Evolutionary conservation across 306 rosid species (phyloP), one percentile per base, ranked within the genome.

Genomic region (Begonia masoniana): DNA sequence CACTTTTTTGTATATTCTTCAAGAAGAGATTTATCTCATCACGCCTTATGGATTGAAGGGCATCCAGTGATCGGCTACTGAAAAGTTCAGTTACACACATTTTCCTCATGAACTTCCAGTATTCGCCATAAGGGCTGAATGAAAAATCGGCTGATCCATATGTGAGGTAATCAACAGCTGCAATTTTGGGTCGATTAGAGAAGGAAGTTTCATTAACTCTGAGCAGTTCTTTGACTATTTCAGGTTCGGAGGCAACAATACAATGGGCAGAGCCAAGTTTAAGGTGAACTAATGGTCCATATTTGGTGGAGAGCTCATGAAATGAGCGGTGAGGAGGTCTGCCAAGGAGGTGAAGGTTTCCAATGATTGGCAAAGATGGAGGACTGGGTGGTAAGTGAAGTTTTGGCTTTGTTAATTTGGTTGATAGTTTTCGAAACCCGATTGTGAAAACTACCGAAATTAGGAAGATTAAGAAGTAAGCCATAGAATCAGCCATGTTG

Each of bases 101-200:
- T 41, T 68, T 77, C 69, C 67, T 80, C 72, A 73, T 51, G 79
- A 84, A 73, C 67, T 70, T 77, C 84, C 84, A 80, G 4, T 62
- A 70, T 2, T 56, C 66, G 41, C 81, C 83, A 56, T 64, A 62
- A 2, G 75, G 75, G 0, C 71, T 76, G 15, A 71, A 65, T 4
- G 68, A 9, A 54, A 74, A 76, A 52, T 60, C 70, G 15, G 59
- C 56, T 47, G 70, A 56, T 2, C 71, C 78, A 7, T 70, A 71
- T 8, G 76, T 61, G 9, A 71, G 61, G 41, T 71, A 71, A 21
- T 71, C 50, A 15, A 71, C 46, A 12, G 54, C 51, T 10, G 55
- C 16, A 12, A 19, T 68, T 4, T 41, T 39, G 55, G 75, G 75
- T 10, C 68, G 68, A 54, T 58, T 64, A 1, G 47, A 10, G 55